Evolutionary conservation across 768 basidiomycete species (phyloP).

Genomic region (Calocybe indica): DNA sequence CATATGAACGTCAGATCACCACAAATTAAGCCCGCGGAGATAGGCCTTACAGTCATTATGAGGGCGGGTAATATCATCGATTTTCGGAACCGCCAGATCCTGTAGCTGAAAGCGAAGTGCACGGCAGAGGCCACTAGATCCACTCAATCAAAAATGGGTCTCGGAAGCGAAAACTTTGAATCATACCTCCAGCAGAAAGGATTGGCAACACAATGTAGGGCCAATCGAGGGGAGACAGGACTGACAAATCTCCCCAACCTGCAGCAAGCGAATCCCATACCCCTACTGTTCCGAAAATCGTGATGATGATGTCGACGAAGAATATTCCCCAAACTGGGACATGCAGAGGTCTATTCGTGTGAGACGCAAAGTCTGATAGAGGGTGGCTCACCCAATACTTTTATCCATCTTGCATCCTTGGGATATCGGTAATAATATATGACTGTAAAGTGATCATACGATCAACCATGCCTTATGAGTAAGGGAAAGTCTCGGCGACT

Average conservation of each 20-base stretch:
- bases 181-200: conserved; percentile 4
- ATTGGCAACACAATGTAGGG: conserved; percentile 2
- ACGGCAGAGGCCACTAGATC: conserved; percentile 1
- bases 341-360: too few relatives aligned
- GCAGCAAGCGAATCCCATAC: conserved; percentile 1
- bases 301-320: conserved; percentile 5
- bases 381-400: neutral
- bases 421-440: conserved; percentile 2
- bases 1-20: too few relatives aligned
- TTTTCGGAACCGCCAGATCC: conserved; percentile 6
- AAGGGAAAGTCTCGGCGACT: neutral
- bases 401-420: conserved; percentile 2
- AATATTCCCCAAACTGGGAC: conserved; percentile 2
- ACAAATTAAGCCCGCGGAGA: too few relatives aligned
- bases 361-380: too few relatives aligned
- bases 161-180: neutral
- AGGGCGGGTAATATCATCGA: neutral
- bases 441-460: neutral
- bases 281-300: conserved; percentile 2
- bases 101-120: conserved; percentile 3
- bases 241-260: conserved; percentile 2
- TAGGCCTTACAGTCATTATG: neutral
- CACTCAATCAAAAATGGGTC: neutral
- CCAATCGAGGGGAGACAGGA: conserved; percentile 3
- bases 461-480: neutral